Evolutionary conservation across 2,329 filamentous ascomycete genomes (phyloP).

Genomic region (Fusarium protoensiforme): DNA sequence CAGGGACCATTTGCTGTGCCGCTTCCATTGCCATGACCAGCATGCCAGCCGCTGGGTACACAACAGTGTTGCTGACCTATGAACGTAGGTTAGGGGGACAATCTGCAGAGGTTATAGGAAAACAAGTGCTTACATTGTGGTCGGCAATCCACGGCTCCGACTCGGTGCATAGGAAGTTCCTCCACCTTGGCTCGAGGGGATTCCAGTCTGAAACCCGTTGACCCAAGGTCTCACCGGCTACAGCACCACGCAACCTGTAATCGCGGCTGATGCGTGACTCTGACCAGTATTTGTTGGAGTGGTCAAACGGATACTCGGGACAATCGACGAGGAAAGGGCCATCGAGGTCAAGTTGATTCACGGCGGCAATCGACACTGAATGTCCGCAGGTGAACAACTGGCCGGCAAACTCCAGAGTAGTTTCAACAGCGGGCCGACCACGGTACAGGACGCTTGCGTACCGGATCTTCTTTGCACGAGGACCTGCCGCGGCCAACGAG

Average conservation of each 20-base stretch:
- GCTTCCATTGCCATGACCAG: neutral
- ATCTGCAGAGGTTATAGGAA: neutral
- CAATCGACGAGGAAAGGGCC: conserved; percentile 48
- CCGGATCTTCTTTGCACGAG: neutral
- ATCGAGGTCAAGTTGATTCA: neutral
- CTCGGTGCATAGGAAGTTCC: conserved; percentile 44
- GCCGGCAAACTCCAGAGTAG: conserved; percentile 25
- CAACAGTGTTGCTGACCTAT: neutral
- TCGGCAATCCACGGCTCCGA: neutral
- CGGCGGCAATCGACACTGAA: conserved; percentile 13
- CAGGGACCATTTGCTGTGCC: neutral
- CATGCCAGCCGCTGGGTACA: neutral
- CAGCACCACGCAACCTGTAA: conserved; percentile 24
- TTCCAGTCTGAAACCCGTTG: conserved; percentile 41
- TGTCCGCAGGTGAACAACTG: conserved; percentile 25
- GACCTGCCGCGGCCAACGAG: conserved; percentile 19
- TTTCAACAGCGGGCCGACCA: conserved; percentile 5
- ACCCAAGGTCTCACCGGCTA: conserved; percentile 46
- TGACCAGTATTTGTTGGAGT: conserved; percentile 49
- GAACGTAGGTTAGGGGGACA: neutral
- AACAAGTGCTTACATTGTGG: neutral
- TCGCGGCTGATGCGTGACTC: conserved; percentile 47
- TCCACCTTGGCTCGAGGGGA: conserved; percentile 51
- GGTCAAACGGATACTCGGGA: conserved; percentile 45
- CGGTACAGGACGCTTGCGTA: conserved; percentile 32